phyloP scores from a whole-genome alignment of 768 basidiomycete genomes.

The Amanita jacksonii region DNA sequence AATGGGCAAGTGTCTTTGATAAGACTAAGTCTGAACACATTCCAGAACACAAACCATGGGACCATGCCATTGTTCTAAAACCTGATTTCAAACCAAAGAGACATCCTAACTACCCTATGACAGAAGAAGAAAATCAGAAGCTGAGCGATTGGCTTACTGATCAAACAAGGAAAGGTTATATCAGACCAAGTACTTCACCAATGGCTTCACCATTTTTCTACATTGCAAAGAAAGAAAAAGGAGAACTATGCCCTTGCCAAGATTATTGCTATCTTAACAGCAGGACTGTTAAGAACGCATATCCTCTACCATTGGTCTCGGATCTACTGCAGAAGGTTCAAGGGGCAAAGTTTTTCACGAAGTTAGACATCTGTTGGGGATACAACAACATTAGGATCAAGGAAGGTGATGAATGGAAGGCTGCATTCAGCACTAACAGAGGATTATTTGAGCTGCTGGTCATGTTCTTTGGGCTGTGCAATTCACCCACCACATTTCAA shows the following conservation, averaged over 20 bases:
- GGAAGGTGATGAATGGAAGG: conserved; percentile 35
- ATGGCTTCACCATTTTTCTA: not conserved
- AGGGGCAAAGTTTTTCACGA: conserved; percentile 21
- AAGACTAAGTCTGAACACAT: no score
- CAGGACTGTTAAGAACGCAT: not conserved
- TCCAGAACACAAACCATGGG: no score
- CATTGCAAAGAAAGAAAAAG: not conserved
- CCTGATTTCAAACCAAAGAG: no score
- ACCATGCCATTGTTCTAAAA: no score
- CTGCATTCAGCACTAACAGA: conserved; percentile 26
- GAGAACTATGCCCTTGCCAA: not conserved
- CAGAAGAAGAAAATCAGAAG: no score
- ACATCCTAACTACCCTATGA: no score
- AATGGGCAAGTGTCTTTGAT: no score
- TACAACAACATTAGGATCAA: conserved; percentile 33
- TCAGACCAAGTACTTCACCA: not conserved
- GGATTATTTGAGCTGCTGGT: conserved; percentile 32
- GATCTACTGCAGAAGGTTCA: conserved; percentile 31
- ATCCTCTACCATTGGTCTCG: conserved; percentile 13
- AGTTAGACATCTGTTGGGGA: conserved; percentile 29
- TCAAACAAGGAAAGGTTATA: not conserved
- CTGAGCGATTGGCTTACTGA: not conserved
- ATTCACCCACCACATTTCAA: conserved; percentile 25
- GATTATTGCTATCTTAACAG: not conserved
- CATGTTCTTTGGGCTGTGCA: conserved; percentile 31